A percentile compares a stretch with the other conserved stretches of the same genome.
phyloP scores from a whole-genome alignment of 164 flowering plant species.

The Echeveria elegans region DNA sequence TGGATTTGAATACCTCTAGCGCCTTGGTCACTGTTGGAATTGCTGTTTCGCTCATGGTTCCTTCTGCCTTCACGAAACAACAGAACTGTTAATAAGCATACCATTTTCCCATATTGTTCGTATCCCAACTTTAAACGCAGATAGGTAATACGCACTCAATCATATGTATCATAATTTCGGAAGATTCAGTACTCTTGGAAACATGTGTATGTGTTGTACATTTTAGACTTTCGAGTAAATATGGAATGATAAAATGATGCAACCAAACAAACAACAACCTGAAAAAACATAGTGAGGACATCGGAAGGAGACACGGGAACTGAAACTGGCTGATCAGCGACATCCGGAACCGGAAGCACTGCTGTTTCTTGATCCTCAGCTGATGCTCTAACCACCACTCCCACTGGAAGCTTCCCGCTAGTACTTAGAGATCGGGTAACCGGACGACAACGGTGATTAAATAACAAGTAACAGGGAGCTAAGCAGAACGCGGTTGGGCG shows the following conservation, averaged over 20 bases:
- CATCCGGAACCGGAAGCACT: constrained; percentile 8
- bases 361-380: constrained; percentile 24
- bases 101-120: too few relatives aligned
- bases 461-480: too few relatives aligned
- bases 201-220: too few relatives aligned
- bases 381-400: constrained; percentile 13
- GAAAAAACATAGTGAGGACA: constrained; percentile 72
- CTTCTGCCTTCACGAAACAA: constrained; percentile 73
- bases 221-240: background rate
- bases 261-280: constrained; percentile 24
- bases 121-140: too few relatives aligned
- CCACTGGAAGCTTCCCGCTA: too few relatives aligned
- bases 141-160: too few relatives aligned
- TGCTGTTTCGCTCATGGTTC: constrained; percentile 64
- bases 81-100: too few relatives aligned
- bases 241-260: background rate
- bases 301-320: constrained; percentile 90
- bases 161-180: too few relatives aligned
- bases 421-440: too few relatives aligned
- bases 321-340: constrained; percentile 42
- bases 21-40: constrained; percentile 57
- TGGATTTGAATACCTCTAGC: constrained; percentile 45
- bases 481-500: too few relatives aligned
- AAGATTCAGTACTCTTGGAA: too few relatives aligned
- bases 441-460: too few relatives aligned